phyloP scores from a whole-genome alignment of 371 early-diverging fungal species.

The Synchytrium microbalum region DNA sequence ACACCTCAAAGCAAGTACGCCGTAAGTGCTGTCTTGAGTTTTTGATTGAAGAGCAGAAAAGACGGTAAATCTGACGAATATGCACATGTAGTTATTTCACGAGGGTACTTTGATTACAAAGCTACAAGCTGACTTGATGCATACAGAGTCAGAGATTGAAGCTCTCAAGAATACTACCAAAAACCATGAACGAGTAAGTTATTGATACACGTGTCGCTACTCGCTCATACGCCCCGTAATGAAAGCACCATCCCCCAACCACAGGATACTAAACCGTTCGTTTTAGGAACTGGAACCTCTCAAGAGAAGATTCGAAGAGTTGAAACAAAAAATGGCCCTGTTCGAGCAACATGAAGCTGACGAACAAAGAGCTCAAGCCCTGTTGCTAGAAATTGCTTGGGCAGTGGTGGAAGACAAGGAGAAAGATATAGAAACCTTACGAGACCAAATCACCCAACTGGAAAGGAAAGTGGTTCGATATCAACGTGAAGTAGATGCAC shows the following conservation, averaged over 20 bases:
- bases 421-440: slow-evolving; percentile 65
- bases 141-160: slow-evolving; percentile 58
- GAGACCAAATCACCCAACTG: slow-evolving; percentile 31
- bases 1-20: slow-evolving; percentile 67
- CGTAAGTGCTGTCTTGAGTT: background rate
- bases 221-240: too few species aligned
- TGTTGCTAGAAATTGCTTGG: background rate
- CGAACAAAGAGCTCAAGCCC: background rate
- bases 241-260: too few species aligned
- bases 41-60: too few species aligned
- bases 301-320: slow-evolving; percentile 4
- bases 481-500: background rate
- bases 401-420: slow-evolving; percentile 46
- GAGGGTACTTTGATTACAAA: slow-evolving; percentile 79
- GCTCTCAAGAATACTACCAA: slow-evolving; percentile 47
- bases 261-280: too few species aligned
- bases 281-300: background rate
- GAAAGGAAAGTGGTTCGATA: background rate
- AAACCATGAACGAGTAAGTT: slow-evolving; percentile 43
- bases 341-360: background rate
- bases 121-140: slow-evolving; percentile 61
- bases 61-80: too few species aligned
- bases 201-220: too few species aligned
- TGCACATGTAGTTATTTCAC: slow-evolving; percentile 54
- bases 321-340: slow-evolving; percentile 8